Conservation (phyloP, 345 rosid genomes). For the Gynandropsis gynandra region DNA sequence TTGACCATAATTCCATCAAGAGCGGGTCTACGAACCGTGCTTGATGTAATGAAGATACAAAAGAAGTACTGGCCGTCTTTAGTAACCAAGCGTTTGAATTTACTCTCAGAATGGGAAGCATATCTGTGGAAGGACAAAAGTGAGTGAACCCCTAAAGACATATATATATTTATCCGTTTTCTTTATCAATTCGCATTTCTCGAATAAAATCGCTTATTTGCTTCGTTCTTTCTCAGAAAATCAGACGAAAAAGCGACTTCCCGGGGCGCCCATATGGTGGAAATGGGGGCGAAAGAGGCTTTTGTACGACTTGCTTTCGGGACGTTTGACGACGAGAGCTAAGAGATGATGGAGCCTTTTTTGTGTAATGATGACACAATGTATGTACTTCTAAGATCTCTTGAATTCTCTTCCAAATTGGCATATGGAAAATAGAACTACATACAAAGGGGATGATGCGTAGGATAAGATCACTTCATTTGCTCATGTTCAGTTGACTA, state of each 20-base stretch:
- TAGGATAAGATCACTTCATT: too few species aligned
- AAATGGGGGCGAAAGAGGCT: conserved; percentile 68
- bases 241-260: conserved; percentile 40
- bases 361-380: too few species aligned
- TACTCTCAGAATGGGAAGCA: conserved; percentile 55
- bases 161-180: background rate
- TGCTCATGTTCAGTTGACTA: too few species aligned
- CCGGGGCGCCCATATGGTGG: conserved; percentile 55
- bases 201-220: background rate
- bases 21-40: conserved; percentile 60
- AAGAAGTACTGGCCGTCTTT: conserved; percentile 70
- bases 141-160: conserved; percentile 31
- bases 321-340: conserved; percentile 34
- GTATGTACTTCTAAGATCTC: too few species aligned
- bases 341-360: conserved; percentile 23
- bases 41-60: conserved; percentile 79
- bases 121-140: conserved; percentile 37
- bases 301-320: conserved; percentile 41
- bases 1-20: conserved; percentile 43
- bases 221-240: conserved; percentile 43
- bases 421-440: too few species aligned
- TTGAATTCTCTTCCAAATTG: too few species aligned
- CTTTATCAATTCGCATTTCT: conserved; percentile 5
- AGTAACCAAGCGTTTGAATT: conserved; percentile 29
- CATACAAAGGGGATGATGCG: too few species aligned